Evolutionary conservation across 148 eudicot species (phyloP), one percentile per base, ranked within the genome.

Genomic region (Vaccinium darrowii): DNA sequence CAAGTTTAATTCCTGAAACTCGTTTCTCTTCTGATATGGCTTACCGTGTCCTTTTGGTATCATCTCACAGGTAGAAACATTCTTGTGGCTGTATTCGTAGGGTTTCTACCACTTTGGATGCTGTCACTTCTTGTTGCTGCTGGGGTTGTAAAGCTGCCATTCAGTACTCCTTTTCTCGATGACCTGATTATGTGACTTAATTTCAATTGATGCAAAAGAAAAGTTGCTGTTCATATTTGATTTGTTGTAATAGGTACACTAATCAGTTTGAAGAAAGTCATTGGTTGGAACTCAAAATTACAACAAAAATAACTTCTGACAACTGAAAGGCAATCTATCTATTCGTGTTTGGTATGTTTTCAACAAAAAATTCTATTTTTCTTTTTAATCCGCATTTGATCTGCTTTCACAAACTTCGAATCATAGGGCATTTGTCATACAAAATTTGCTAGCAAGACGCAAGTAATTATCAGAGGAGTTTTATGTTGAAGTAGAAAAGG

Each of bases 51-150:
- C 58, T 82, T 65, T 50, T 30, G 63, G 23, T 15, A 3, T 5
- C 87, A 36, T 25, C 76, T 85, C 80, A 83, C 89, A 92, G 94
- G 94, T 43, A 92, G 88, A 90, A 87, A 84, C 65, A 90, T 93
- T 25, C 27, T 95, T 52, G 39, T 88, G 90, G 82, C 83, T 11
- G 81, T 94, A 88, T 92, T 89, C 80, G 74, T 84, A 1, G 90
- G 94, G 93, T 52, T 93, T 86, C 80, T 92, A 62, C 97, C 98
- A 25, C 50, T 91, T 63, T 93, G 95, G 95, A 87, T 94, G 25
- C 25, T 91, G n/a, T 86, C 92, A 57, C 85, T 94, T 67, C 86
- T 92, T 7, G 86, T 94, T 47, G 93, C 95, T 69, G 84, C 90
- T 36, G 96, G 98, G 78, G 77, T 87, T 51, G n/a, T 95, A 33